Base-by-base conservation (phyloP, 106 monocot genomes). In the Dioscorea dumetorum region DNA sequence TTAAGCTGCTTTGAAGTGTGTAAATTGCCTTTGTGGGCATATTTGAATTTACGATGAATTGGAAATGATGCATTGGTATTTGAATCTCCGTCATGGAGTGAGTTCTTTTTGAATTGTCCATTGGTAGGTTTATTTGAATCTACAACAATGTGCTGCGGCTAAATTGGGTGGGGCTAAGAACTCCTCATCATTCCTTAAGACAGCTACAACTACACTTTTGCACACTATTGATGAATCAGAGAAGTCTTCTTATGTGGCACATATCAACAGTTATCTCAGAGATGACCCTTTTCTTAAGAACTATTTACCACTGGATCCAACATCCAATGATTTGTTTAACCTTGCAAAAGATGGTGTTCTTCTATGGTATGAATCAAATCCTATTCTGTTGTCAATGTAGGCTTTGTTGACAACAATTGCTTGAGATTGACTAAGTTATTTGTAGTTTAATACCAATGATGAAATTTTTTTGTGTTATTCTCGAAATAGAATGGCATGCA, bases 221-320 rank as follows among this genome's bases (percentile, higher is more conserved):
- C 94, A 94, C 73, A 84, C 85, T 4, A 84, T 94, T 33, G 83
- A 80, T 57, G 87, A 94, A 61, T 82, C 90, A 1, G 94, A 94
- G 79, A 94, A 87, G 70, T 15, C 87, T 6, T 90, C 87, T 18
- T 94, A 94, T 69, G 94, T 94, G 21, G 83, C 75, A 12, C 94
- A 90, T 60, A 94, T 94, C 60, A 94, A 94, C 48, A 84, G 57
- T 53, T 90, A 87, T 72, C 89, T 94, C 24, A 69, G 84, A 11
- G 87, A 87, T 17, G 94, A 94, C 60, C 66, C 75, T 9, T 94
- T 90, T 49, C 62, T 94, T 41, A 90, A 87, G 79, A 72, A 74
- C 33, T 78, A 80, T 50, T 72, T 94, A 2, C 94, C 94, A 12
- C 59, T 94, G 21, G 84, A 95, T 61, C 94, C 90, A 12, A 56